These are phyloP conservation scores for Clarireedia homoeocarpa DNA, from an alignment of 2,329 filamentous ascomycete species.

Conservation along the genomic window DNA sequence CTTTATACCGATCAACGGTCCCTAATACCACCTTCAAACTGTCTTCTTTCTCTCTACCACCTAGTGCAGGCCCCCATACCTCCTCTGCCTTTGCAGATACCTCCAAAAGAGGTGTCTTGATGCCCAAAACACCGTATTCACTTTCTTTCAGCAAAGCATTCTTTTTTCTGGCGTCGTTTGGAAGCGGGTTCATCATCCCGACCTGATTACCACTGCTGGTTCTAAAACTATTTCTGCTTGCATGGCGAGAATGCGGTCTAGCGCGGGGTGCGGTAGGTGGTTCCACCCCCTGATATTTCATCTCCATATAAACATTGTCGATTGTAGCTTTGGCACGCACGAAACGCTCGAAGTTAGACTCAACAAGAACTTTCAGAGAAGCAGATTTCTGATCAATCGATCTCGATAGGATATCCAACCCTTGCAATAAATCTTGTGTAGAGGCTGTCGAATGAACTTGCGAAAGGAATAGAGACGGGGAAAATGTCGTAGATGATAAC, in stretches of 20 bases:
- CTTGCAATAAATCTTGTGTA: constrained; percentile 70
- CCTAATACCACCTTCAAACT: constrained; percentile 70
- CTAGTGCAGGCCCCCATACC: constrained; percentile 90
- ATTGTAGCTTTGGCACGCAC: constrained; percentile 96
- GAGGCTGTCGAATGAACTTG: constrained; percentile 84
- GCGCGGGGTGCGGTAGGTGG: constrained; percentile 35
- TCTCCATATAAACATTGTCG: constrained; percentile 97
- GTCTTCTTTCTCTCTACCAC: constrained; percentile 85
- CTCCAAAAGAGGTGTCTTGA: constrained; percentile 81
- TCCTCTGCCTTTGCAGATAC: constrained; percentile 93
- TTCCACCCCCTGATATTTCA: constrained; percentile 67
- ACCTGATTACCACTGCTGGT: constrained; percentile 32
- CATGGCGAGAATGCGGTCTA: constrained; percentile 29
- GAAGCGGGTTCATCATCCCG: constrained; percentile 18
- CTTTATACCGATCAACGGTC: constrained; percentile 70
- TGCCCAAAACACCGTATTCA: constrained; percentile 80
- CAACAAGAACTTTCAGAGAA: constrained; percentile 89
- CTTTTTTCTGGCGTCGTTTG: constrained; percentile 61
- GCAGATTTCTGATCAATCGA: constrained; percentile 98
- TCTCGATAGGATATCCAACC: constrained; percentile 75
- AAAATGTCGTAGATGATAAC: constrained; percentile 92
- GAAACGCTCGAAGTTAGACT: constrained; percentile 97
- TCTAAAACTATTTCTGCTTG: constrained; percentile 31
- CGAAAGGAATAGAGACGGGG: constrained; percentile 82
- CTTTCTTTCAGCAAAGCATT: constrained; percentile 89